Evolutionary conservation across 2,329 filamentous ascomycete species (phyloP), one percentile per base, ranked within the genome.

Genomic region (Phaeosphaeria sp.): DNA sequence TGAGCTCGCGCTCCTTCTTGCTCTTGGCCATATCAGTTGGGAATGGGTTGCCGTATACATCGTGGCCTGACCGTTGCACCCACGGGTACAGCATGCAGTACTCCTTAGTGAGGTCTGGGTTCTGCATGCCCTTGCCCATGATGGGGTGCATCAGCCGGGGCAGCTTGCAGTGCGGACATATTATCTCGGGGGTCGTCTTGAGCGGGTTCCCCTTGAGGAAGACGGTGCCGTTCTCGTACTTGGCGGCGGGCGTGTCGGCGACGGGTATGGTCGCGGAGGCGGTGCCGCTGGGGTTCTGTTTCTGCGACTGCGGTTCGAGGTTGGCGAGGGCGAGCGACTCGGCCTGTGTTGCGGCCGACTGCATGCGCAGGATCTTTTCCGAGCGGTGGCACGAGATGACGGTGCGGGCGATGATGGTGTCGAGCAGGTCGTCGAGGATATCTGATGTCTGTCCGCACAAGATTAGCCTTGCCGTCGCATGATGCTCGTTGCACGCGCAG

Each of bases 41-140:
- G 84, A 91, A 93, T 25, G 89, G 91, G 77, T 93, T 91, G 50
- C 90, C 91, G 76, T 93, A 93, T 63, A 93, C 91, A 76, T 94
- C 91, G 78, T 88, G 90, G 59, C 90, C 90, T 2, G 87, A 83
- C 73, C 91, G 89, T 65, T 91, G 87, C 59, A 92, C 90, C 81
- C 90, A 93, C 0, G 91, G 90, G 59, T 90, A 87, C 64, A 88
- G 88, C 77, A 91, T 91, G 83, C 91, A 94, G 81, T 93, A 93
- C 65, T 89, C 86, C 53, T 77, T 76, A 18, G 77, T 78, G 13
- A 81, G 77, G 42, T 81, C 79, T 0, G 90, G 90, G 56, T 89
- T 86, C 44, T 88, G 88, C 69, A 88, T 84, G 46, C 89, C 89
- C 67, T 86, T 88, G 66, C 89, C 89, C 69, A 90, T 88, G 66